phyloP scores from a whole-genome alignment of 1,284 basidiomycete genomes.

The Ceratorhiza oryzae-sativae region DNA sequence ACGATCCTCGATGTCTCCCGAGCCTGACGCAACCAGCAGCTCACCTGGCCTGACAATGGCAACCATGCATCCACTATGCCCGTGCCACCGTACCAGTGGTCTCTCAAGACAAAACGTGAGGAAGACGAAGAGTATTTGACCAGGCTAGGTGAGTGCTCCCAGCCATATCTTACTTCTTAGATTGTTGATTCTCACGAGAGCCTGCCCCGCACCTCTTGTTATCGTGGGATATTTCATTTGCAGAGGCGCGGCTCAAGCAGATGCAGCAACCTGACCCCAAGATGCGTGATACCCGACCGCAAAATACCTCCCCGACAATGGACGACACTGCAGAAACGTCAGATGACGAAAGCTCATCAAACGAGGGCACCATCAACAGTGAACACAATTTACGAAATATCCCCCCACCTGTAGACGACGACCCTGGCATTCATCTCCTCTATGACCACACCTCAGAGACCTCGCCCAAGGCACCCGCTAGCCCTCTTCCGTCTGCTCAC shows the following conservation, averaged over 20 bases:
- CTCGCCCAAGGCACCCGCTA: not conserved
- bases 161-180: not conserved
- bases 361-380: slow-evolving; percentile 9
- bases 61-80: not conserved
- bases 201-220: slow-evolving; percentile 1
- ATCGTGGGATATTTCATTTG: not conserved
- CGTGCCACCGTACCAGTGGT: slow-evolving; percentile 24
- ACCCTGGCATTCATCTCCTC: slow-evolving; percentile 33
- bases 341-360: slow-evolving; percentile 24
- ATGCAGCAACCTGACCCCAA: slow-evolving; percentile 32
- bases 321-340: slow-evolving; percentile 12
- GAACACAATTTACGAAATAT: slow-evolving; percentile 5
- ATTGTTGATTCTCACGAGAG: slow-evolving; percentile 22
- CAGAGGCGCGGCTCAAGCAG: slow-evolving; percentile 32
- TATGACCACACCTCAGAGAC: slow-evolving; percentile 27
- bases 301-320: slow-evolving; percentile 10
- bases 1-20: slow-evolving; percentile 35
- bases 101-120: slow-evolving; percentile 30
- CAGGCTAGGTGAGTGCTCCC: slow-evolving; percentile 7
- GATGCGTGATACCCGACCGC: slow-evolving; percentile 29
- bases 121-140: slow-evolving; percentile 36
- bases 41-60: slow-evolving; percentile 7
- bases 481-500: not conserved
- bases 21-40: slow-evolving; percentile 16
- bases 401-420: slow-evolving; percentile 26